Percentiles rank a stretch among this genome's conserved stretches.
Evolutionary conservation across 768 basidiomycete genomes (phyloP).

Genomic region (Bullera alba): DNA sequence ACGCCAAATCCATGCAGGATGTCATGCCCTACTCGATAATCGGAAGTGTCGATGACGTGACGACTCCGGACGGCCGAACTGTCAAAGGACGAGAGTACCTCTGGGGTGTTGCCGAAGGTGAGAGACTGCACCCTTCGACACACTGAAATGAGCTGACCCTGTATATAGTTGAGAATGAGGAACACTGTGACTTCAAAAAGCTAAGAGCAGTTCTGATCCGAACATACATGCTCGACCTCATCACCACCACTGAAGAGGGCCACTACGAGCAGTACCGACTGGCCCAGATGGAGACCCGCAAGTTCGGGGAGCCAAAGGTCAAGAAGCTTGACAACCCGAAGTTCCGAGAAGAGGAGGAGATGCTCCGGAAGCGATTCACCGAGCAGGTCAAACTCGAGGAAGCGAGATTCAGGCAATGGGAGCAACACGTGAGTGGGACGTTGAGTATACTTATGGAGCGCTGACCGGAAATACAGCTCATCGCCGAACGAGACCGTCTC

Average conservation of each 20-base stretch:
- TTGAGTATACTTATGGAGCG: neutral
- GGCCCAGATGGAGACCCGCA: slow-evolving; percentile 99
- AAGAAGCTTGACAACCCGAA: slow-evolving; percentile 99
- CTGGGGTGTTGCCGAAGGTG: slow-evolving; percentile 99
- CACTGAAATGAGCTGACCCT: neutral
- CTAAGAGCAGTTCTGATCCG: slow-evolving; percentile 89
- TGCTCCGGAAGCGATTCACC: slow-evolving; percentile 91
- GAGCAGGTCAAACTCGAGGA: slow-evolving; percentile 99
- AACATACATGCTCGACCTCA: slow-evolving; percentile 97
- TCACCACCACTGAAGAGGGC: slow-evolving; percentile 86
- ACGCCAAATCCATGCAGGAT: slow-evolving; percentile 70
- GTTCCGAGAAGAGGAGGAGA: slow-evolving; percentile 99
- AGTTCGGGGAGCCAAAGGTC: slow-evolving; percentile 96
- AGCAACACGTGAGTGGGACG: slow-evolving; percentile 72
- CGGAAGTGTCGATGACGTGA: slow-evolving; percentile 90
- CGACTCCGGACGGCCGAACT: slow-evolving; percentile 76
- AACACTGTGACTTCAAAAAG: slow-evolving; percentile 99
- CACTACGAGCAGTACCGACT: slow-evolving; percentile 99
- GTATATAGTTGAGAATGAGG: slow-evolving; percentile 84
- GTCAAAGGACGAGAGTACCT: slow-evolving; percentile 98
- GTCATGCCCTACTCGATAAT: slow-evolving; percentile 99
- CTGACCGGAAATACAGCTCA: slow-evolving; percentile 57
- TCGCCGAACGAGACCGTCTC: slow-evolving; percentile 94
- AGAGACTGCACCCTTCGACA: slow-evolving; percentile 16
- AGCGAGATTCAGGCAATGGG: slow-evolving; percentile 96